Conservation (phyloP, 2,329 filamentous ascomycete genomes). For the Aspergillus clavatus region DNA sequence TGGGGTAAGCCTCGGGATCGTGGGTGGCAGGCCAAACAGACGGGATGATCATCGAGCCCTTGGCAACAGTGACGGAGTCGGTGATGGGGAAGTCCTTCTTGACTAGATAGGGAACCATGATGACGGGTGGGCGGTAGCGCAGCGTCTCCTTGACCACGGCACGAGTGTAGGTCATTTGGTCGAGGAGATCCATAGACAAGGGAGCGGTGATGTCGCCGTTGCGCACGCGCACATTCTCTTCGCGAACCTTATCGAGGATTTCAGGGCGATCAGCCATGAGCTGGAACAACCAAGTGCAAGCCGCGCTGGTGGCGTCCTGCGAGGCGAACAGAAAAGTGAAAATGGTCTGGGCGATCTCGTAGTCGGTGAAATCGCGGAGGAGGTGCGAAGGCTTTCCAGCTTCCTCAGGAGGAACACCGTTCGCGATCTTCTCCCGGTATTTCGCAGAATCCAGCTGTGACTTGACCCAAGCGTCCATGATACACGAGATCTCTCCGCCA, state of each 20-base stretch:
- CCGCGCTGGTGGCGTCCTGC: conserved; percentile 92
- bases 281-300: conserved; percentile 93
- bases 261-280: conserved; percentile 91
- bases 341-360: conserved; percentile 86
- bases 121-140: conserved; percentile 89
- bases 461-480: conserved; percentile 93
- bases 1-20: conserved; percentile 85
- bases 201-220: conserved; percentile 67
- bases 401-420: conserved; percentile 62
- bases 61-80: conserved; percentile 82
- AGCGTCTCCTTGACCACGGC: conserved; percentile 88
- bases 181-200: conserved; percentile 78
- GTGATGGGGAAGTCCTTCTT: conserved; percentile 96
- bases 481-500: conserved; percentile 80
- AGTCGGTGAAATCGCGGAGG: conserved; percentile 81
- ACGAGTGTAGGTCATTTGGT: conserved; percentile 83
- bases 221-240: conserved; percentile 77
- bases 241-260: conserved; percentile 79
- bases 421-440: conserved; percentile 73
- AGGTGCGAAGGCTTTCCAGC: conserved; percentile 77
- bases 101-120: conserved; percentile 92
- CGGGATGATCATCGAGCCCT: conserved; percentile 92
- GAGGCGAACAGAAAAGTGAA: conserved; percentile 98
- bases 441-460: conserved; percentile 78
- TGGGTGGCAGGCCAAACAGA: conserved; percentile 86